Base-by-base conservation (phyloP, 225 moss, liverwort and hornwort genomes). In the Sphagnum tenellum region DNA sequence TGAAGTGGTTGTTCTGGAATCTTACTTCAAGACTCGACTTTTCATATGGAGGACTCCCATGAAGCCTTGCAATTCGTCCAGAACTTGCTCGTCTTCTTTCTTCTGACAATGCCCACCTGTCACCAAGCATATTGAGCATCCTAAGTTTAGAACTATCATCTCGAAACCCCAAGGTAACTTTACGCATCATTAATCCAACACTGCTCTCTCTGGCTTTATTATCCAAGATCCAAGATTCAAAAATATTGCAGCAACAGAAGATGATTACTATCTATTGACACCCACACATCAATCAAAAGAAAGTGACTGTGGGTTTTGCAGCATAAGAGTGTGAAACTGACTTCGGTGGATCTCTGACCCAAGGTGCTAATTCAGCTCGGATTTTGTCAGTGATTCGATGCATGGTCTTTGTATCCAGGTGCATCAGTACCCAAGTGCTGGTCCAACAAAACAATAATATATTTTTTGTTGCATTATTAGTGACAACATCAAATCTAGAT, bases 351-450 rank as follows among this genome's bases (percentile, higher is more conserved):
- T 84, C 78, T 75, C 84, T 81, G 45, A 72, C 76, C 84, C 84
- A 84, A 4, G 84, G 84, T 61, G 78, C 75, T 56, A 81, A 84
- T 73, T 63, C 76, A 50, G 78, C 46, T 69, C 84, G 73, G 48
- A 76, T 0, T 46, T 71, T 59, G 56, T 84, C 84, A 47, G 75
- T 69, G 48, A 81, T 60, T 44, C 84, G 84, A 61, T 78, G 71
- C 60, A 84, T 73, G 58, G 71, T 68, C 75, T 81, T 84, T 9
- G 84, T 84, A 49, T 84, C 84, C 84, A 84, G 81, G 65, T 84
- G 73, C 84, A 84, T 84, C 48, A 84, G 50, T 69, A 84, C 84
- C 84, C 84, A 84, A 47, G 84, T 84, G 64, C 84, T 84, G 77
- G 62, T 29, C 29, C 71, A 69, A 67, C 56, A 67, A 54, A 76